Percentiles rank a stretch among this genome's conserved stretches.
These are phyloP conservation scores for Pseudotsuga menziesii DNA, from an alignment of 75 land plant species.

Conservation along the genomic window DNA sequence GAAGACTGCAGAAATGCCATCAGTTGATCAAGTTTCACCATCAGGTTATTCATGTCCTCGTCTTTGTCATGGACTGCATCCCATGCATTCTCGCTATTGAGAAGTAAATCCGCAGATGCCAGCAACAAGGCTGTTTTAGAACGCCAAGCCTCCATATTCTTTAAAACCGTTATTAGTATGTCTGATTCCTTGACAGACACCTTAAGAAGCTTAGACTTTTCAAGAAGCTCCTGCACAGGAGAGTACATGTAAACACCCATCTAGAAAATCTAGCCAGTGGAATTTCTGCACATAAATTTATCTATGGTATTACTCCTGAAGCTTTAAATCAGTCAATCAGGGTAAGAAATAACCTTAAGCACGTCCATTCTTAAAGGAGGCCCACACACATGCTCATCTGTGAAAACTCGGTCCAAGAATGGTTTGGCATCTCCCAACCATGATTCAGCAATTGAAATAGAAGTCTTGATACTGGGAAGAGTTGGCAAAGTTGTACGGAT, in stretches of 20 bases:
- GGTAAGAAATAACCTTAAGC: constrained; percentile 6
- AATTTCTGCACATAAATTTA: neutral
- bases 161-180: neutral
- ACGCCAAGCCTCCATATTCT: constrained; percentile 1
- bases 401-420: neutral
- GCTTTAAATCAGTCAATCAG: neutral
- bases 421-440: constrained; percentile 11
- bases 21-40: neutral
- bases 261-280: neutral
- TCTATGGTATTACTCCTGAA: neutral
- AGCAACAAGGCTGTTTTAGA: neutral
- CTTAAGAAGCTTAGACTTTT: constrained; percentile 2
- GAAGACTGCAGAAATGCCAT: neutral
- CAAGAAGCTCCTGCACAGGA: constrained; percentile 6
- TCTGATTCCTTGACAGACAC: constrained; percentile 3
- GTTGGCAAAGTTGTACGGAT: neutral
- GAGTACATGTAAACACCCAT: neutral
- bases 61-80: neutral
- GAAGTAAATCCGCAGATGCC: neutral
- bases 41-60: neutral
- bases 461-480: neutral
- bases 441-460: neutral
- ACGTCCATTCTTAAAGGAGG: neutral
- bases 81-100: constrained; percentile 9
- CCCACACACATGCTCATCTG: neutral